Conservation (phyloP, 768 basidiomycete genomes). For the Boletus barrowsii region DNA sequence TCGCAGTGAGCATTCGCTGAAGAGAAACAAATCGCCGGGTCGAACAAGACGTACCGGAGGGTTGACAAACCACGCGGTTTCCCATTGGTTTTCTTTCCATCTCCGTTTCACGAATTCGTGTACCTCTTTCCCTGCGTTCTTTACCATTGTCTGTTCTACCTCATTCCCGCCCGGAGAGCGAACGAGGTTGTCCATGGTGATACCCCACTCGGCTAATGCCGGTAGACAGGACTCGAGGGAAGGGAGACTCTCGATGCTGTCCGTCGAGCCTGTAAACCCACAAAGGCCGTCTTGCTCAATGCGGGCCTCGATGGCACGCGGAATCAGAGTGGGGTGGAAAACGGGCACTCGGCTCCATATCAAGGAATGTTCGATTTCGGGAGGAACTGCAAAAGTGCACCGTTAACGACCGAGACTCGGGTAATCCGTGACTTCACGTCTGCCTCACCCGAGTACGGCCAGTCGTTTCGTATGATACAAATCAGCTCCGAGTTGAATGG, state of each 20-base stretch:
- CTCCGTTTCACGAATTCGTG: slow-evolving; percentile 57
- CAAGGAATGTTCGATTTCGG: slow-evolving; percentile 68
- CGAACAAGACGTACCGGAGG: slow-evolving; percentile 58
- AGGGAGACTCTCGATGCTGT: slow-evolving; percentile 59
- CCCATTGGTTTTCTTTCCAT: slow-evolving; percentile 77
- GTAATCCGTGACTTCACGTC: neutral
- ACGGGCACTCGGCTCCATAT: slow-evolving; percentile 79
- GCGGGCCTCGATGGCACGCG: slow-evolving; percentile 48
- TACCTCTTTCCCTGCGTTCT: slow-evolving; percentile 54
- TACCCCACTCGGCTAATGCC: slow-evolving; percentile 66
- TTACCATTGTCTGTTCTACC: slow-evolving; percentile 52
- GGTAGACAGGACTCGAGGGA: slow-evolving; percentile 55
- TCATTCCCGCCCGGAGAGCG: slow-evolving; percentile 47
- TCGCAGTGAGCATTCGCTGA: neutral
- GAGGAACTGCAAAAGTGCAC: slow-evolving; percentile 46
- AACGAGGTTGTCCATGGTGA: slow-evolving; percentile 60
- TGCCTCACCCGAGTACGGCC: slow-evolving; percentile 77
- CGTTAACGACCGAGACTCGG: neutral
- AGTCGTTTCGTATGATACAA: slow-evolving; percentile 78
- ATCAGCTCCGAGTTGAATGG: slow-evolving; percentile 47
- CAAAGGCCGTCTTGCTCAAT: slow-evolving; percentile 75
- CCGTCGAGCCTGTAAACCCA: slow-evolving; percentile 69
- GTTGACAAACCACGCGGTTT: slow-evolving; percentile 91
- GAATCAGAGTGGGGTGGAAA: slow-evolving; percentile 57
- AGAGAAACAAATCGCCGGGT: neutral